Evolutionary conservation across 768 basidiomycete genomes (phyloP).

Genomic region (Tremella mesenterica): DNA sequence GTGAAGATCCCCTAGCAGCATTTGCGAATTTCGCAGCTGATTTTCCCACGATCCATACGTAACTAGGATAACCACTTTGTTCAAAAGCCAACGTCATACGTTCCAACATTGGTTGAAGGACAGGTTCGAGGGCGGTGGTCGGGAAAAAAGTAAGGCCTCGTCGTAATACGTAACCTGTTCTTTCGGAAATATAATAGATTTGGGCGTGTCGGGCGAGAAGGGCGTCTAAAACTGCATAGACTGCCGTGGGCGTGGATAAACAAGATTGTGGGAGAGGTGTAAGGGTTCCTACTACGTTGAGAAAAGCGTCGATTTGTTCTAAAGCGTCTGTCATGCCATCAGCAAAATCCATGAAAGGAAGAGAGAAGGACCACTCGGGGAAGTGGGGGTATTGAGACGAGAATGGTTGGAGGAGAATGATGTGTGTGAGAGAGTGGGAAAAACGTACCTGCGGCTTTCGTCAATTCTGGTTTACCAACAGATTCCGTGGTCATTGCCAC

Average conservation of each 20-base stretch:
- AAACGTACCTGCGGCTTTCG: slow-evolving; percentile 56
- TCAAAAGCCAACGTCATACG: slow-evolving; percentile 75
- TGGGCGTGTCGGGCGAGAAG: slow-evolving; percentile 72
- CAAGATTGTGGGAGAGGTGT: slow-evolving; percentile 74
- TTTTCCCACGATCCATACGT: slow-evolving; percentile 90
- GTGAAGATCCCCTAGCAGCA: slow-evolving; percentile 46
- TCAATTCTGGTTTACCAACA: slow-evolving; percentile 63
- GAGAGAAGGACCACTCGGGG: neutral
- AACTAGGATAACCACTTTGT: slow-evolving; percentile 69
- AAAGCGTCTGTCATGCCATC: slow-evolving; percentile 56
- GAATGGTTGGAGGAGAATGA: too few species aligned
- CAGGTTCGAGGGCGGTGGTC: slow-evolving; percentile 54
- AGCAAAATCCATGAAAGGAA: neutral
- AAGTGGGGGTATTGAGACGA: neutral
- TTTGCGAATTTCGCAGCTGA: slow-evolving; percentile 67
- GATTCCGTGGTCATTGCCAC: slow-evolving; percentile 52
- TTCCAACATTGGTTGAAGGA: slow-evolving; percentile 62
- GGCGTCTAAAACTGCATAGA: slow-evolving; percentile 72
- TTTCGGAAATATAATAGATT: slow-evolving; percentile 68
- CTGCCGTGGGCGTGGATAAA: slow-evolving; percentile 64
- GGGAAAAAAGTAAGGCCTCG: slow-evolving; percentile 72
- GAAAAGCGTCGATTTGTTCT: slow-evolving; percentile 88
- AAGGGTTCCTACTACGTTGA: slow-evolving; percentile 68
- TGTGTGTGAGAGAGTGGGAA: too few species aligned
- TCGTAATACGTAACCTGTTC: slow-evolving; percentile 72